Percentiles rank a stretch among this genome's conserved stretches.
phyloP scores from a whole-genome alignment of 2,329 filamentous ascomycete species.

The Penicillium crustosum region DNA sequence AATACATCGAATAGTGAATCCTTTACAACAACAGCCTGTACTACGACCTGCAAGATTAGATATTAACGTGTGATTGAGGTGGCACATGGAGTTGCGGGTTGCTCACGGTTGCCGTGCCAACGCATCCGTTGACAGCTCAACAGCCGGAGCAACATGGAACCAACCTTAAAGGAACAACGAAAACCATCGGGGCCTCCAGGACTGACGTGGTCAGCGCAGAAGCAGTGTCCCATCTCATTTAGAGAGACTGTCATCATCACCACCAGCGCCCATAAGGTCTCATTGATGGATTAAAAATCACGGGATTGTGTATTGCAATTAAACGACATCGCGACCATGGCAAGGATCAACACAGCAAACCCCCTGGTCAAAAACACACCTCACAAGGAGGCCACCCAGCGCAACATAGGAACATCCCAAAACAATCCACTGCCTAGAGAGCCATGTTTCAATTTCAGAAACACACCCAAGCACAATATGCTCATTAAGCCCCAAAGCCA shows the following conservation, averaged over 20 bases:
- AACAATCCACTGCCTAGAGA: constrained; percentile 2
- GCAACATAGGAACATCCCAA: neutral
- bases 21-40: neutral
- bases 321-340: constrained; percentile 21
- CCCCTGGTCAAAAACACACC: constrained; percentile 8
- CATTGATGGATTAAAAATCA: neutral
- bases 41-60: neutral
- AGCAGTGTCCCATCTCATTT: too few species aligned
- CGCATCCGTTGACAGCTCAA: constrained; percentile 6
- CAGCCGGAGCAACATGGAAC: neutral
- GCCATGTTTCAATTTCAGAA: constrained; percentile 6
- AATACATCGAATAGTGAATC: too few species aligned
- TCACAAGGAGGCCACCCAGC: neutral
- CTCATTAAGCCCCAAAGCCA: constrained; percentile 8
- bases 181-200: neutral
- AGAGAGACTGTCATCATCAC: neutral
- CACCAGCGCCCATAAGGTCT: neutral
- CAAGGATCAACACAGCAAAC: constrained; percentile 29
- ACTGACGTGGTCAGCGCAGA: neutral
- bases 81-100: neutral
- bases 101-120: constrained; percentile 7
- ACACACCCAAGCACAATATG: neutral
- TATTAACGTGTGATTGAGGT: neutral
- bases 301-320: neutral
- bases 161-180: neutral